phyloP scores from a whole-genome alignment of 495 filamentous ascomycete species.

The Thozetella sp. region DNA sequence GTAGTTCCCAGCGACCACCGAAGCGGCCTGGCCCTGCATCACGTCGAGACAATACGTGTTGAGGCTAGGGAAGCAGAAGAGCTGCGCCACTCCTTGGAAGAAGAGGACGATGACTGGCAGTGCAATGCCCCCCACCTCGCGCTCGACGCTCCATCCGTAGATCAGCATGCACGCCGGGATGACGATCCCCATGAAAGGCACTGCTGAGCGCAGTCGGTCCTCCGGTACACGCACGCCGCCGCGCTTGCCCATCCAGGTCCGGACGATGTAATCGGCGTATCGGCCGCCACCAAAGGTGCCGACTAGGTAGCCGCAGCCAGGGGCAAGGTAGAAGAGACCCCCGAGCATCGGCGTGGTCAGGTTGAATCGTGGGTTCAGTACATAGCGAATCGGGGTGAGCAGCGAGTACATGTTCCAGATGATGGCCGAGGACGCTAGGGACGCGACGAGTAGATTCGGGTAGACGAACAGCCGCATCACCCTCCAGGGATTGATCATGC shows the following conservation, averaged over 20 bases:
- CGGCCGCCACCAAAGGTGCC: conserved; percentile 74
- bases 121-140: conserved; percentile 64
- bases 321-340: conserved; percentile 75
- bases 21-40: conserved; percentile 64
- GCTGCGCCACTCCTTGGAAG: conserved; percentile 68
- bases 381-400: conserved; percentile 74
- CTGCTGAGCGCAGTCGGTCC: conserved; percentile 65
- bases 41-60: conserved; percentile 81
- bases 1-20: conserved; percentile 76
- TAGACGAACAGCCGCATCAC: conserved; percentile 63
- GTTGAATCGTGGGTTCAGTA: conserved; percentile 72
- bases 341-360: conserved; percentile 66
- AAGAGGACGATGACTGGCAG: conserved; percentile 73
- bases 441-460: conserved; percentile 66
- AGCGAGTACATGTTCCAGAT: conserved; percentile 77
- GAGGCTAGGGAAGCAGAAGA: conserved; percentile 72
- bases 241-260: conserved; percentile 61
- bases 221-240: conserved; percentile 64
- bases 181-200: conserved; percentile 60
- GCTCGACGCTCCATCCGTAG: conserved; percentile 75
- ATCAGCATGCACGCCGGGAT: conserved; percentile 68
- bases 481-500: conserved; percentile 63
- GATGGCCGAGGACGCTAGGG: conserved; percentile 59
- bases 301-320: conserved; percentile 68
- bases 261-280: conserved; percentile 68